Evolutionary conservation across 1,284 basidiomycete species (phyloP), one percentile per base, ranked within the genome.

Genomic region (Malassezia slooffiae): DNA sequence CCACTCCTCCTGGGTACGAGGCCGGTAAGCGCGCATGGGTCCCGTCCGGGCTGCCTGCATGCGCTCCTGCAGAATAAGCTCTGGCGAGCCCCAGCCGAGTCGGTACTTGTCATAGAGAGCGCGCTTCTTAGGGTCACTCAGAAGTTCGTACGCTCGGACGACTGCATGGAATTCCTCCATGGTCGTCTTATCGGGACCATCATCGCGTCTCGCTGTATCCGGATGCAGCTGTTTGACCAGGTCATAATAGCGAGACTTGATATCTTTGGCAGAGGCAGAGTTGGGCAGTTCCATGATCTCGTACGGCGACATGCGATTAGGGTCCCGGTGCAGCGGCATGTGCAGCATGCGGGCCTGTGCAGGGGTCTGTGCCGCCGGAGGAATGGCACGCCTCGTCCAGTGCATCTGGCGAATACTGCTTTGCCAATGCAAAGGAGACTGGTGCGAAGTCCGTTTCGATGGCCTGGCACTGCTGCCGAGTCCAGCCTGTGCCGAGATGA

Each of bases 31-130:
- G 12, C 24, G 24, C 8, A n/a, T n/a, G 24, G 8, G 12, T 12
- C 24, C 24, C 12, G 24, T 26, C 8, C 24, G 12, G 24, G 24
- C 7, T 26, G n/a, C n/a, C 24, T 34, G 26, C 17, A 10, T 7
- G 10, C 34, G 35, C 4, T 19, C 9, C 9, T 22, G 7, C 27
- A 21, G 4, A 38, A 8, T 35, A n/a, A n/a, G n/a, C n/a, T n/a
- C n/a, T n/a, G n/a, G n/a, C n/a, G n/a, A n/a, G n/a, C n/a, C 46
- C 46, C 46, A 48, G 2, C 46, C 46, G 8, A 43, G 26, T n/a
- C 40, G 29, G 16, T 28, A 43, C 17, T 33, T 21, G 17, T 48
- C 46, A 23, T 48, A 48, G 36, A 38, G 28, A 12, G 24, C 27
- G 8, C 36, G 27, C 5, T 29, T 31, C 19, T 34, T 32, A 4